Percentiles rank a stretch among this genome's conserved stretches.
Conservation (phyloP, 495 filamentous ascomycete genomes). For the Hypoxylon fuscum region DNA sequence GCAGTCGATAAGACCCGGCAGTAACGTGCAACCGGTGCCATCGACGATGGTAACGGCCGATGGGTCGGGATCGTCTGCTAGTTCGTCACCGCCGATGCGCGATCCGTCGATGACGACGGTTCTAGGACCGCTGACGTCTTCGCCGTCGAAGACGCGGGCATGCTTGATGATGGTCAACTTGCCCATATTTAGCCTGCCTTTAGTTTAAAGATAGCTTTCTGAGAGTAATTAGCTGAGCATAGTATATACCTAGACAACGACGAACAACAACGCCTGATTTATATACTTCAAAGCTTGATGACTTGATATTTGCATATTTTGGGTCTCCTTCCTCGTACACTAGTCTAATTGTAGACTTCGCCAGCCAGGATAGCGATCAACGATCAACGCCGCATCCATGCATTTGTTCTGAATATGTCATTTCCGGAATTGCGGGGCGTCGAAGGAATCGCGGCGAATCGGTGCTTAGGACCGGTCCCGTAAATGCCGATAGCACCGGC, state of each 20-base stretch:
- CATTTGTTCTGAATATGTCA: no score
- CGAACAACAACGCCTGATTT: no score
- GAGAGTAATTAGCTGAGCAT: not conserved
- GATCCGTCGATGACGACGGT: conserved; percentile 31
- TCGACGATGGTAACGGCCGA: conserved; percentile 43
- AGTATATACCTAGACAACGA: no score
- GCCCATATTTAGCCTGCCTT: conserved; percentile 26
- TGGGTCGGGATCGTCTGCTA: conserved; percentile 16
- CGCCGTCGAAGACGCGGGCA: conserved; percentile 35
- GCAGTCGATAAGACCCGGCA: conserved; percentile 66
- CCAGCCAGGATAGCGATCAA: not conserved
- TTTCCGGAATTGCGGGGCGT: not conserved
- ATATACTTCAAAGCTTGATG: not conserved
- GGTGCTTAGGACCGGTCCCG: conserved; percentile 1
- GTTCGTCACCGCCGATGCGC: conserved; percentile 24
- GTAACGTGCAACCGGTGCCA: conserved; percentile 56
- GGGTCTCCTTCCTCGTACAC: not conserved
- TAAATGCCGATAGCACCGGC: conserved; percentile 14
- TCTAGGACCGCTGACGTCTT: conserved; percentile 15
- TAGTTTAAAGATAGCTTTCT: not conserved
- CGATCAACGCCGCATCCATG: no score
- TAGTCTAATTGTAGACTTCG: not conserved
- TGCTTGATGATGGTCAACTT: conserved; percentile 27
- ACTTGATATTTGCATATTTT: not conserved
- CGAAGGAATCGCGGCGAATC: not conserved